A percentile compares a stretch with the other conserved stretches of the same genome.
Conservation (phyloP, 2,329 filamentous ascomycete genomes). For the Talaromyces sp. region DNA sequence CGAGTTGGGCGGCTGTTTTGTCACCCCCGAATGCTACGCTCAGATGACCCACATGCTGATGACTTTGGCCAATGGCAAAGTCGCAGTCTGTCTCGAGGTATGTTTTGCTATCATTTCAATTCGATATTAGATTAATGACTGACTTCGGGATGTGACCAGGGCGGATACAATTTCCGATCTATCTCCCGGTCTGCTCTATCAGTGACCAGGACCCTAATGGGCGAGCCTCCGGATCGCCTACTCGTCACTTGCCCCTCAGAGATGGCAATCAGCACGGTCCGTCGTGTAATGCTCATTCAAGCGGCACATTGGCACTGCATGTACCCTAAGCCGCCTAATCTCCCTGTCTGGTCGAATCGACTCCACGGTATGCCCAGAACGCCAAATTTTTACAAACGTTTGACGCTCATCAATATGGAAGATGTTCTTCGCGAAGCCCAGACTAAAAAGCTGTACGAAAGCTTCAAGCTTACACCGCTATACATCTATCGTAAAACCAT, state of each 20-base stretch:
- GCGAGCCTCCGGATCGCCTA: slow-evolving; percentile 76
- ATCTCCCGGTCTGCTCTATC: slow-evolving; percentile 92
- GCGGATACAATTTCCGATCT: slow-evolving; percentile 89
- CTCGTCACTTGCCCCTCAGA: slow-evolving; percentile 51
- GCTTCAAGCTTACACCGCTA: slow-evolving; percentile 76
- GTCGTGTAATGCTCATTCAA: slow-evolving; percentile 61
- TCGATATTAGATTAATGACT: neutral
- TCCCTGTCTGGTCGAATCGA: slow-evolving; percentile 50
- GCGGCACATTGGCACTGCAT: slow-evolving; percentile 84
- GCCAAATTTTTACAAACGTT: neutral
- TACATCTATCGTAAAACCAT: slow-evolving; percentile 75
- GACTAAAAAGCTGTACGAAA: slow-evolving; percentile 68
- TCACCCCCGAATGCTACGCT: slow-evolving; percentile 87
- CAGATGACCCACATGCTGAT: slow-evolving; percentile 99
- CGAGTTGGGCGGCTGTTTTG: slow-evolving; percentile 87
- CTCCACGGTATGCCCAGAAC: slow-evolving; percentile 58
- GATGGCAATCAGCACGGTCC: slow-evolving; percentile 58
- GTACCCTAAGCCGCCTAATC: slow-evolving; percentile 60
- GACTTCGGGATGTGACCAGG: slow-evolving; percentile 42
- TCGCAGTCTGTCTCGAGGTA: slow-evolving; percentile 85
- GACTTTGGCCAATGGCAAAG: slow-evolving; percentile 84
- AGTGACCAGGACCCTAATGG: slow-evolving; percentile 91
- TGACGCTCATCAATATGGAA: slow-evolving; percentile 23
- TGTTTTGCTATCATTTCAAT: neutral
- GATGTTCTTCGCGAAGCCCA: slow-evolving; percentile 81